Conservation (phyloP, 441 rosid genomes). For the Populus hybrid region DNA sequence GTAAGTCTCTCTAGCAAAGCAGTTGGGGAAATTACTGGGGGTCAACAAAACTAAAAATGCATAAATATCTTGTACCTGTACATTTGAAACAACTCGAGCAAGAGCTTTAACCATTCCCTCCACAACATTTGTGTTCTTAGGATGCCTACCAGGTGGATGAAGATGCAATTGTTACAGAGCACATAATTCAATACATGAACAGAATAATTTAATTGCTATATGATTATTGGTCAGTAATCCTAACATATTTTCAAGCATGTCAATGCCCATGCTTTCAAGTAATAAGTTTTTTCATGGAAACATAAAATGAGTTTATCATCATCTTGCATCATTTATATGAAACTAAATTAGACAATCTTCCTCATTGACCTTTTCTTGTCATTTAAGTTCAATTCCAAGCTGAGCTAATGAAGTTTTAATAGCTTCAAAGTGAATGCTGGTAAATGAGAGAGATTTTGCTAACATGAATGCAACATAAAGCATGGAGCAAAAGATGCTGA, state of each 20-base stretch:
- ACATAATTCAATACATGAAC: not conserved
- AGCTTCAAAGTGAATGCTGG: not conserved
- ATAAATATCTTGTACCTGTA: constrained; percentile 61
- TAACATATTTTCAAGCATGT: not conserved
- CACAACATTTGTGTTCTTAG: constrained; percentile 95
- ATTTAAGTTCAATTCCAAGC: not conserved
- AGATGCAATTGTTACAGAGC: constrained; percentile 21
- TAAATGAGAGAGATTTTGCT: not conserved
- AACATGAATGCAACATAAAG: constrained; percentile 16
- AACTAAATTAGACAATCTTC: not conserved
- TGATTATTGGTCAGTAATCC: not conserved
- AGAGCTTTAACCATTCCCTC: constrained; percentile 98
- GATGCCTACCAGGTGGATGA: constrained; percentile 59
- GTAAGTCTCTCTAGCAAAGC: not conserved
- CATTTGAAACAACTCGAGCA: constrained; percentile 96
- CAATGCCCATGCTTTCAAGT: not conserved
- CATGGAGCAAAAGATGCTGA: constrained; percentile 17
- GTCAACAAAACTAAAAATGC: constrained; percentile 1
- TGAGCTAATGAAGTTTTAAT: not conserved
- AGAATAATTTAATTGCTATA: not conserved
- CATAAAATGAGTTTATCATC: not conserved
- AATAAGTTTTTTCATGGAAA: not conserved
- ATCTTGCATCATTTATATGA: not conserved
- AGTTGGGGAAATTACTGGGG: not conserved
- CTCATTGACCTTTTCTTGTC: not conserved